A percentile compares a stretch with the other conserved stretches of the same genome.
Evolutionary conservation across 164 flowering plant genomes (phyloP).

Genomic region (Chloranthus sessilifolius): DNA sequence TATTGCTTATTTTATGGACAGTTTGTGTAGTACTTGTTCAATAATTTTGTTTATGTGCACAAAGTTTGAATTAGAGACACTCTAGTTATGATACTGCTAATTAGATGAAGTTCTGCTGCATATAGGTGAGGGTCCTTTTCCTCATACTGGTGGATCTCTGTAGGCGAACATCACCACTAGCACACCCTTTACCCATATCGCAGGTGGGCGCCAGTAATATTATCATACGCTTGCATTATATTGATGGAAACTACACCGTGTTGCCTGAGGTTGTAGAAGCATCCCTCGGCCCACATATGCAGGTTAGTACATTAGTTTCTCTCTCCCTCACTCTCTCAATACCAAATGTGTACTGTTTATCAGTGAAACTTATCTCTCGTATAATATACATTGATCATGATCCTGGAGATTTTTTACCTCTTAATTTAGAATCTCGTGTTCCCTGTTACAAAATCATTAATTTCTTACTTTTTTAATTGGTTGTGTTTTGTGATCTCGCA

Average conservation of each 20-base stretch:
- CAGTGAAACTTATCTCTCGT: too few relatives aligned
- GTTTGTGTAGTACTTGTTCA: too few relatives aligned
- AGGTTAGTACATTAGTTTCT: slow-evolving; percentile 47
- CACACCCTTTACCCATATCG: slow-evolving; percentile 85
- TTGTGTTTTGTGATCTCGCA: background rate
- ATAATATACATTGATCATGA: background rate
- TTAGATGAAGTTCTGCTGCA: too few relatives aligned
- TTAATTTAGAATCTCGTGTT: slow-evolving; percentile 2
- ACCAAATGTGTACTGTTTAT: too few relatives aligned
- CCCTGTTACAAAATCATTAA: too few relatives aligned
- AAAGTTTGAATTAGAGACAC: too few relatives aligned
- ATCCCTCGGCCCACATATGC: slow-evolving; percentile 98
- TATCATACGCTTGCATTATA: slow-evolving; percentile 89
- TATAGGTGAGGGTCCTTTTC: slow-evolving; percentile 93
- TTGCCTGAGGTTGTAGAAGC: slow-evolving; percentile 98
- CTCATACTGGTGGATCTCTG: slow-evolving; percentile 93
- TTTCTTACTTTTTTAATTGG: background rate
- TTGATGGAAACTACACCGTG: slow-evolving; percentile 96
- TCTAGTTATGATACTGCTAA: too few relatives aligned
- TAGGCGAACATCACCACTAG: slow-evolving; percentile 58
- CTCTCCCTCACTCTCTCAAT: too few relatives aligned
- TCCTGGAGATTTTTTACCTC: background rate
- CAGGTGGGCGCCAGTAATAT: slow-evolving; percentile 88
- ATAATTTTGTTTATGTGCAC: too few relatives aligned
- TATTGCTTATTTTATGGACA: too few relatives aligned